Conservation (phyloP, 169 alveolate species). For the Babesia bigemina region DNA sequence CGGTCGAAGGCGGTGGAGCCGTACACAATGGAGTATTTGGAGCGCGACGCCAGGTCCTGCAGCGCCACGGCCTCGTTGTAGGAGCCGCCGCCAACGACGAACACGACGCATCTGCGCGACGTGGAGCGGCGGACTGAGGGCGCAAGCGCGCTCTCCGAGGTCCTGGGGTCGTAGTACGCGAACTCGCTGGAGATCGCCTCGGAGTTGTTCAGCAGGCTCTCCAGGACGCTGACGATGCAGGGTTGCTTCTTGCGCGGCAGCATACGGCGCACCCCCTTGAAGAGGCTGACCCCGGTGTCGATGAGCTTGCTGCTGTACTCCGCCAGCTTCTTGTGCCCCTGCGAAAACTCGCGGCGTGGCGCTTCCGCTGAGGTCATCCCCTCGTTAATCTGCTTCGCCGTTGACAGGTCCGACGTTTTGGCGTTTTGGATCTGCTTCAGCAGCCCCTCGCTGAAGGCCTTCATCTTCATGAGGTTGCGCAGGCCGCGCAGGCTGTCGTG, state of each 20-base stretch:
- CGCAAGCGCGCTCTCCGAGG: constrained; percentile 56
- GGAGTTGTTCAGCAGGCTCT: constrained; percentile 70
- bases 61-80: constrained; percentile 79
- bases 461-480: constrained; percentile 65
- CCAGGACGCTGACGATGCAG: constrained; percentile 75
- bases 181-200: constrained; percentile 75
- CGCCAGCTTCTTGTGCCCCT: constrained; percentile 69
- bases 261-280: constrained; percentile 69
- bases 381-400: constrained; percentile 24
- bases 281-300: constrained; percentile 71
- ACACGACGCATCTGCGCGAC: constrained; percentile 66
- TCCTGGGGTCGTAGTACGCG: constrained; percentile 70
- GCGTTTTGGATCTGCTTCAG: constrained; percentile 68
- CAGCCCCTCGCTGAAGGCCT: constrained; percentile 58
- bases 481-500: constrained; percentile 51
- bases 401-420: constrained; percentile 40
- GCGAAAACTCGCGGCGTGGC: constrained; percentile 62
- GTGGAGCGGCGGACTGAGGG: constrained; percentile 37
- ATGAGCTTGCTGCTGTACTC: constrained; percentile 74
- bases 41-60: constrained; percentile 73
- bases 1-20: constrained; percentile 65
- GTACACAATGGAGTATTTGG: constrained; percentile 41
- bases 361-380: constrained; percentile 9
- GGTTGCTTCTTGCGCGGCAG: constrained; percentile 75
- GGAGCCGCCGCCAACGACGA: constrained; percentile 84